These are phyloP conservation scores for Stevia rebaudiana DNA, from an alignment of 140 eudicot genomes.

Conservation along the genomic window DNA sequence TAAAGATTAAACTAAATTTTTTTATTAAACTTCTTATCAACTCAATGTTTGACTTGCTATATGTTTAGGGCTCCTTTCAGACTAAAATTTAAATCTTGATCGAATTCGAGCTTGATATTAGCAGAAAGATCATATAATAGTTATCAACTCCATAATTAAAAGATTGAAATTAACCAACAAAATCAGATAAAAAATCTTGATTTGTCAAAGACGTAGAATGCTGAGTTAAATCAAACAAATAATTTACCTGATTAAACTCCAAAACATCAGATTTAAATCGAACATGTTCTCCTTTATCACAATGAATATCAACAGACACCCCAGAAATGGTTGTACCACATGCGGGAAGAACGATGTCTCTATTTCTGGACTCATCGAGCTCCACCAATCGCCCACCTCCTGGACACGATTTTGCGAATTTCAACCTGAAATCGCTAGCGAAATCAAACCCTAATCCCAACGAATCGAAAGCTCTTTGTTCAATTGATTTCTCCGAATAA, in stretches of 20 bases:
- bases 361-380: conserved; percentile 42
- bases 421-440: conserved; percentile 82
- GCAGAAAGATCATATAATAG: neutral
- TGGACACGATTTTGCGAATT: conserved; percentile 62
- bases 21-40: neutral
- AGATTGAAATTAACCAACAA: neutral
- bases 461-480: conserved; percentile 53
- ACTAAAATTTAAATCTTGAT: neutral
- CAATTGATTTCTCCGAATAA: conserved; percentile 43
- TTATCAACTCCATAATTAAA: neutral
- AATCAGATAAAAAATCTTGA: neutral
- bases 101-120: neutral
- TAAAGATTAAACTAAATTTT: neutral
- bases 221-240: neutral
- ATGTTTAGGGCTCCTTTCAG: neutral
- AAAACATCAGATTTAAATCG: conserved; percentile 91
- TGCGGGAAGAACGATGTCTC: conserved; percentile 67
- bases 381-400: conserved; percentile 64
- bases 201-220: too few species aligned
- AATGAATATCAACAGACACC: conserved; percentile 68
- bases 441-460: conserved; percentile 89
- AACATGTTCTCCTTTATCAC: conserved; percentile 87
- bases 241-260: conserved; percentile 67
- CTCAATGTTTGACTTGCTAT: neutral
- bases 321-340: conserved; percentile 45